phyloP scores from a whole-genome alignment of 2,329 filamentous ascomycete genomes.

The Botrytis aclada region DNA sequence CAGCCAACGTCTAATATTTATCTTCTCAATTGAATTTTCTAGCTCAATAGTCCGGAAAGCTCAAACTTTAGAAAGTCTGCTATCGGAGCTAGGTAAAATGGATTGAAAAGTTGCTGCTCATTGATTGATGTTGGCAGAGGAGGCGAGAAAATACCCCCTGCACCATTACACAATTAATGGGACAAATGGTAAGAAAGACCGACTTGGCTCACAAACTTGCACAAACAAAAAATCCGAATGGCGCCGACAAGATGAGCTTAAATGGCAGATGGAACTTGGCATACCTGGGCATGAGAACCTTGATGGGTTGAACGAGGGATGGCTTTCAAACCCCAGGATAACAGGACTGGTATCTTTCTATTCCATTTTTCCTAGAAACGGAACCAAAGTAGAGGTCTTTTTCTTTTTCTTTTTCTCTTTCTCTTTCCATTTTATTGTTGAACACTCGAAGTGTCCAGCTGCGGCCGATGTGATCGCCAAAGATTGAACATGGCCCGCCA shows the following conservation, averaged over 20 bases:
- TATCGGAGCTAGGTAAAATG: neutral
- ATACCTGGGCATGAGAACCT: conserved; percentile 3
- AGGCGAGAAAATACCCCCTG: neutral
- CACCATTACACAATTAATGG: neutral
- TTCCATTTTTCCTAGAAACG: neutral
- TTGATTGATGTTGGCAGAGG: neutral
- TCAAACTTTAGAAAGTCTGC: neutral
- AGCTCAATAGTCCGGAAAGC: neutral
- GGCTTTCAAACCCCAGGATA: neutral
- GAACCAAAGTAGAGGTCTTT: neutral
- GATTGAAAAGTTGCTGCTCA: neutral
- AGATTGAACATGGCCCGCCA: neutral
- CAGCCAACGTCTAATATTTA: neutral
- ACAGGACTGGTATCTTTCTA: neutral
- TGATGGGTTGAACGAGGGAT: neutral
- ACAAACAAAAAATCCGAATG: neutral
- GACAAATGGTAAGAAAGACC: neutral
- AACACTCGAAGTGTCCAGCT: neutral
- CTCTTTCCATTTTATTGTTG: neutral
- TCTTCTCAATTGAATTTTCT: neutral
- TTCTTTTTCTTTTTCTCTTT: neutral
- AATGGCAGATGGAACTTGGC: neutral
- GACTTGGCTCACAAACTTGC: neutral
- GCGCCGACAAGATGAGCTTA: neutral
- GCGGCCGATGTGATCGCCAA: neutral